Evolutionary conservation across 1,284 basidiomycete species (phyloP).

Genomic region (Malassezia dermatis): DNA sequence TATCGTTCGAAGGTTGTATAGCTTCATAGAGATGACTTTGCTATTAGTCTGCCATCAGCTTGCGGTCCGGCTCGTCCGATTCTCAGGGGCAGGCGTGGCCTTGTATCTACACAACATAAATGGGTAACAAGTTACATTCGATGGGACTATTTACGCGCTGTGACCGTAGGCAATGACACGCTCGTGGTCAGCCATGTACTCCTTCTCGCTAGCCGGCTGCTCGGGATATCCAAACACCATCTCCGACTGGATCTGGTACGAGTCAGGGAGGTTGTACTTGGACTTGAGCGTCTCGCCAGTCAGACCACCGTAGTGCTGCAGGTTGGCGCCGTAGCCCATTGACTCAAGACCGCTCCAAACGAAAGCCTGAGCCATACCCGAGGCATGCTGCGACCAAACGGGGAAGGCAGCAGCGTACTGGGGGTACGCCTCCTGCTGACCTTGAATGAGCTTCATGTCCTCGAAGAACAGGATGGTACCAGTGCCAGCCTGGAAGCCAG

Average conservation of each 20-base stretch:
- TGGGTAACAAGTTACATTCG: background rate
- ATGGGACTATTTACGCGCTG: constrained; percentile 2
- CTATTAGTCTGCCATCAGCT: background rate
- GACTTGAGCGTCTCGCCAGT: constrained; percentile 31
- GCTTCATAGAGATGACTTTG: background rate
- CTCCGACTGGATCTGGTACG: constrained; percentile 50
- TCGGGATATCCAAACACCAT: constrained; percentile 51
- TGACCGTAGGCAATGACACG: constrained; percentile 38
- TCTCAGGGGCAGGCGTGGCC: too few relatives aligned
- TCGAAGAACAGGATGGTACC: constrained; percentile 52
- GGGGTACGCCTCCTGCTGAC: constrained; percentile 48
- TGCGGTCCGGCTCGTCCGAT: background rate
- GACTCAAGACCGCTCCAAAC: constrained; percentile 51
- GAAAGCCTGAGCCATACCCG: constrained; percentile 49
- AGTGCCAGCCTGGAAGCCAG: constrained; percentile 49
- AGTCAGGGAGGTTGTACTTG: constrained; percentile 45
- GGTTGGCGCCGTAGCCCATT: constrained; percentile 51
- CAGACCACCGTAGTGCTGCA: constrained; percentile 47
- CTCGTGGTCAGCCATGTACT: constrained; percentile 48
- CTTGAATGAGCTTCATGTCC: constrained; percentile 22
- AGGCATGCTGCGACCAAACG: constrained; percentile 23
- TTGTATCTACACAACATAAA: background rate
- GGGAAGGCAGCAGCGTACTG: constrained; percentile 49
- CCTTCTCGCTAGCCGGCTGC: constrained; percentile 45
- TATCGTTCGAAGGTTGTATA: background rate